Evolutionary conservation across 345 rosid species (phyloP).

Genomic region (Gossypium ekmanianum): DNA sequence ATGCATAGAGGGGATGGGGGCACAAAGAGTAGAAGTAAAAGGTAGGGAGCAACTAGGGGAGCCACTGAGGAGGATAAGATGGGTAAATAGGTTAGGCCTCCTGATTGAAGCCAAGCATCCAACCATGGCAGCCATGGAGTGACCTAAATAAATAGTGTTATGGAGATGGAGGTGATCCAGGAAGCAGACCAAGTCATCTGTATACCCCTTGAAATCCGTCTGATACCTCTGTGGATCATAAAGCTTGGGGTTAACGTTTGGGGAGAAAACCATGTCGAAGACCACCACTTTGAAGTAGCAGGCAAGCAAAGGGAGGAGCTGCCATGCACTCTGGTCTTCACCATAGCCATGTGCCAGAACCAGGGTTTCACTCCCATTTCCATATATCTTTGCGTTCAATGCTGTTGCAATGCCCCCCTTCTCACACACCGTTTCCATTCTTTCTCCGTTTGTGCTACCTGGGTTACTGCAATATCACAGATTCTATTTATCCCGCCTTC

Average conservation of each 20-base stretch:
- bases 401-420: slow-evolving; percentile 16
- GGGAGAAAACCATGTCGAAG: slow-evolving; percentile 29
- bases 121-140: slow-evolving; percentile 41
- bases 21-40: neutral
- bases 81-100: slow-evolving; percentile 31
- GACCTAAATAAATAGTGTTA: slow-evolving; percentile 29
- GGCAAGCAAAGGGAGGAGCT: neutral
- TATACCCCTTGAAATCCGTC: slow-evolving; percentile 20
- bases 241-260: slow-evolving; percentile 22
- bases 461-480: too few relatives aligned
- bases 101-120: slow-evolving; percentile 29
- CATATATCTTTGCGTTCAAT: slow-evolving; percentile 26
- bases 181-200: slow-evolving; percentile 25
- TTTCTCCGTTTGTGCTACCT: too few relatives aligned
- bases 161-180: slow-evolving; percentile 11
- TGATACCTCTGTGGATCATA: slow-evolving; percentile 23
- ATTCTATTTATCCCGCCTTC: neutral
- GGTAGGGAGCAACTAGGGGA: slow-evolving; percentile 29
- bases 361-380: slow-evolving; percentile 28
- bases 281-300: slow-evolving; percentile 31
- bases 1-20: neutral
- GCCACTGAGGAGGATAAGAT: slow-evolving; percentile 30
- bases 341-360: slow-evolving; percentile 38
- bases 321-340: slow-evolving; percentile 19
- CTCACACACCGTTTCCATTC: neutral